These are phyloP conservation scores for Ceriops tagal DNA, from an alignment of 345 rosid species.

Conservation along the genomic window DNA sequence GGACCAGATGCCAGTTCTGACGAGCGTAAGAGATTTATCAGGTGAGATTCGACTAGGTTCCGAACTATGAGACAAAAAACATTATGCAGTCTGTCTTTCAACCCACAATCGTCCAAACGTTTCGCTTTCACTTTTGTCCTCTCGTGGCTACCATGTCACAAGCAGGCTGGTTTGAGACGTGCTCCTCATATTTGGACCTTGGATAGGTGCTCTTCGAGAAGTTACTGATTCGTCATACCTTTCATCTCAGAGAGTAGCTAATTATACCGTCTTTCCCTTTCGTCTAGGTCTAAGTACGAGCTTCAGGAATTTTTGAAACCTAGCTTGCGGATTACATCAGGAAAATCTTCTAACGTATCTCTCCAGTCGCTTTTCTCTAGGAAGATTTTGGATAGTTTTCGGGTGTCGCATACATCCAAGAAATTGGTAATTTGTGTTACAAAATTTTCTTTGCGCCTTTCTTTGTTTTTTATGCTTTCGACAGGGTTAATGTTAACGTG, in stretches of 20 bases:
- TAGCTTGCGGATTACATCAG: slow-evolving; percentile 71
- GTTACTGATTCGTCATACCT: slow-evolving; percentile 11
- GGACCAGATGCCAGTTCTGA: slow-evolving; percentile 71
- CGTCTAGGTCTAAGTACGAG: slow-evolving; percentile 85
- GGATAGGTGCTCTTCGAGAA: background rate
- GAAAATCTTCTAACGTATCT: slow-evolving; percentile 40
- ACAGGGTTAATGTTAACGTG: background rate
- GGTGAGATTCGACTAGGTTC: slow-evolving; percentile 37
- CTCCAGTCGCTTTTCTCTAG: slow-evolving; percentile 54
- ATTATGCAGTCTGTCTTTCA: background rate
- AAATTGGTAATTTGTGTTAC: slow-evolving; percentile 37
- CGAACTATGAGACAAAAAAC: background rate
- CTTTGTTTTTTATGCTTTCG: background rate
- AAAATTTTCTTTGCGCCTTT: background rate
- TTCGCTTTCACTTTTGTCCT: background rate
- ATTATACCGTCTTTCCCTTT: slow-evolving; percentile 20
- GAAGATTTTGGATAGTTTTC: slow-evolving; percentile 64
- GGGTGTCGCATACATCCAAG: slow-evolving; percentile 44
- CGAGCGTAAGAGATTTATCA: slow-evolving; percentile 67
- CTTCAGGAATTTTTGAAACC: slow-evolving; percentile 87
- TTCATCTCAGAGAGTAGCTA: slow-evolving; percentile 10
- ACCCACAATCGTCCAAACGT: no score
- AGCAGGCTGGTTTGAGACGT: background rate
- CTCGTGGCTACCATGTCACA: background rate
- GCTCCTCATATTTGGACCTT: slow-evolving; percentile 6